phyloP scores from a whole-genome alignment of 2,329 filamentous ascomycete genomes.

The Claviceps digitariae region DNA sequence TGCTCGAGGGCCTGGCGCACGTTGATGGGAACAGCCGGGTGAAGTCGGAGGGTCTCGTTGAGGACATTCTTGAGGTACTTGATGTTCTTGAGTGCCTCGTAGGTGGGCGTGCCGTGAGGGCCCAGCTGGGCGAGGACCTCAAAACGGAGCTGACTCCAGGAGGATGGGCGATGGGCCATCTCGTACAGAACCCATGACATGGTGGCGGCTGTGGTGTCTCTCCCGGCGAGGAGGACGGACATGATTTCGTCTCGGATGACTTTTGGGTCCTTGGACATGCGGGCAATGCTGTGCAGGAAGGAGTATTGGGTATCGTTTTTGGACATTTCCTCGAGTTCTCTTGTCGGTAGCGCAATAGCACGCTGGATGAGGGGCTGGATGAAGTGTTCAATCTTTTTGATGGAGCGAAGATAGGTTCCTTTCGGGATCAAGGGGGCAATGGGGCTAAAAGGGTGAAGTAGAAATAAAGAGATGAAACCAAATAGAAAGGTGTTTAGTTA shows the following conservation, averaged over 20 bases:
- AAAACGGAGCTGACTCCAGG: too few relatives aligned
- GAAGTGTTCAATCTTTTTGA: slow-evolving; percentile 54
- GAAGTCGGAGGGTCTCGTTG: too few relatives aligned
- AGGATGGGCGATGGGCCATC: too few relatives aligned
- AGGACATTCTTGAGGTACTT: too few relatives aligned
- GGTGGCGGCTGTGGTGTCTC: too few relatives aligned
- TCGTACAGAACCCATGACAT: too few relatives aligned
- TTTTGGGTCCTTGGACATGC: slow-evolving; percentile 47
- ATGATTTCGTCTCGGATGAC: slow-evolving; percentile 67
- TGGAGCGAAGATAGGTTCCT: slow-evolving; percentile 44
- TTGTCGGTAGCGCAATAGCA: slow-evolving; percentile 44
- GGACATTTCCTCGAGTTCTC: slow-evolving; percentile 53
- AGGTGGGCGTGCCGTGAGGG: slow-evolving; percentile 34
- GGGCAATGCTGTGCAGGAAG: slow-evolving; percentile 65
- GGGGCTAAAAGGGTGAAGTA: slow-evolving; percentile 18
- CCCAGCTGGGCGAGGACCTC: slow-evolving; percentile 37
- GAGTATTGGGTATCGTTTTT: slow-evolving; percentile 55
- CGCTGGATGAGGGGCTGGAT: slow-evolving; percentile 56
- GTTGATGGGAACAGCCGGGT: too few relatives aligned
- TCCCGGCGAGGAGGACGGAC: slow-evolving; percentile 38
- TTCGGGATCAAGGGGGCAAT: slow-evolving; percentile 45
- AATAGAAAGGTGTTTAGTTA: background rate
- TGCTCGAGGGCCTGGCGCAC: too few relatives aligned
- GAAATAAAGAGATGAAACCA: background rate
- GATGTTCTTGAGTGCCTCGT: too few relatives aligned